Evolutionary conservation across 148 eudicot genomes (phyloP).

Genomic region (Gaultheria prostrata): DNA sequence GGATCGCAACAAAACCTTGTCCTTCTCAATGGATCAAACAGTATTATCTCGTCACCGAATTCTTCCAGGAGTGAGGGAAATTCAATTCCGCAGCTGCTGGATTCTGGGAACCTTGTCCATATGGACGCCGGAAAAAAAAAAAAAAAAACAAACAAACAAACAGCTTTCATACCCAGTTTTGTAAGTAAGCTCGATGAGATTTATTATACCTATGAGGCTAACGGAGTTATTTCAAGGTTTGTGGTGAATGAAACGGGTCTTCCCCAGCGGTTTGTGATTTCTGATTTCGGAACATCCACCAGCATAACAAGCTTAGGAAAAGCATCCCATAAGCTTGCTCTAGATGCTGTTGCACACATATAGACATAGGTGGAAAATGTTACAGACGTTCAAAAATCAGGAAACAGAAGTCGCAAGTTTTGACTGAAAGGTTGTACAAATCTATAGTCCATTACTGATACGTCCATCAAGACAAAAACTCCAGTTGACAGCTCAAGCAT

Average conservation of each 20-base stretch:
- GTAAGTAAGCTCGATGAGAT: slow-evolving; percentile 2
- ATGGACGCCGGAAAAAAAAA: background rate
- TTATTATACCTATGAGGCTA: background rate
- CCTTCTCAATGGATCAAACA: background rate
- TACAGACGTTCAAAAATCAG: no score
- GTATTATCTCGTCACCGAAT: slow-evolving; percentile 15
- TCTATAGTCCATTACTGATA: background rate
- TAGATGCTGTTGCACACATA: no score
- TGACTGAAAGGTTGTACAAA: background rate
- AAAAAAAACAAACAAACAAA: no score
- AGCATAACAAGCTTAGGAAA: no score
- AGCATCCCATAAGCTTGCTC: no score
- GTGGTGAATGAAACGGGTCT: slow-evolving; percentile 18
- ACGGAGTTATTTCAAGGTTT: slow-evolving; percentile 7
- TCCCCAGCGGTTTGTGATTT: background rate
- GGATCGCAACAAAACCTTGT: background rate
- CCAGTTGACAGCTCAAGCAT: background rate
- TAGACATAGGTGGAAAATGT: no score
- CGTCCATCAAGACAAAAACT: background rate
- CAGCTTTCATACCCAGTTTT: background rate
- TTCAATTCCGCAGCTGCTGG: slow-evolving; percentile 7
- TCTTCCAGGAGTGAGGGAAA: background rate
- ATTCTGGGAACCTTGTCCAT: slow-evolving; percentile 29
- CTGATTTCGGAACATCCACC: no score
- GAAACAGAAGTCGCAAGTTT: no score